phyloP scores from a whole-genome alignment of 495 filamentous ascomycete species.

The Aspergillus panamensis region DNA sequence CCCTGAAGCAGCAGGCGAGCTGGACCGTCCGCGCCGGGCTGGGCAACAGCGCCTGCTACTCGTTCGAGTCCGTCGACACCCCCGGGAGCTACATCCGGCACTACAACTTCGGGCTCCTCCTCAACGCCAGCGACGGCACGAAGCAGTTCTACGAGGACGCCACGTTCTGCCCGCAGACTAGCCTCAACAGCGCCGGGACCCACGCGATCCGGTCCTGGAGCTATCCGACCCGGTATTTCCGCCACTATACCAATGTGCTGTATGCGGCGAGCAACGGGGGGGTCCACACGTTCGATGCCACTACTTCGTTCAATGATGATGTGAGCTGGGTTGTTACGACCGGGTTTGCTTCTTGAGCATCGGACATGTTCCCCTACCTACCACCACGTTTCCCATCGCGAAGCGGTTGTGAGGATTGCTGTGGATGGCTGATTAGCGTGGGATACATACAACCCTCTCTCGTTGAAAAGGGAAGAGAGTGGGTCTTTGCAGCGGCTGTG shows the following conservation, averaged over 20 bases:
- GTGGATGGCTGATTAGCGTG: no score
- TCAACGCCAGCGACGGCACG: conserved; percentile 47
- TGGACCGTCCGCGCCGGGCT: conserved; percentile 54
- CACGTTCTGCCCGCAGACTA: conserved; percentile 51
- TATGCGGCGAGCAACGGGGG: conserved; percentile 54
- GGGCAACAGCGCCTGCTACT: conserved; percentile 49
- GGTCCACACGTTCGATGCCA: conserved; percentile 46
- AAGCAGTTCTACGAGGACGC: conserved; percentile 54
- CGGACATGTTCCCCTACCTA: no score
- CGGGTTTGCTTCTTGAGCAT: conserved; percentile 47
- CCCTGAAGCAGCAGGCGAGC: conserved; percentile 48
- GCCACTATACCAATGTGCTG: conserved; percentile 45
- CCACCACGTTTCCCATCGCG: no score
- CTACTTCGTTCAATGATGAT: conserved; percentile 47
- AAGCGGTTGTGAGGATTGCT: no score
- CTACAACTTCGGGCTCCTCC: conserved; percentile 42
- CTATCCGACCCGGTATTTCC: conserved; percentile 54
- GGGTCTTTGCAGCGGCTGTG: no score
- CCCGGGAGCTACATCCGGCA: conserved; percentile 54
- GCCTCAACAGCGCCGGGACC: conserved; percentile 42
- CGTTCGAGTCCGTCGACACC: conserved; percentile 55
- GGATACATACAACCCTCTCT: no score
- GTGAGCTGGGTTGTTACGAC: conserved; percentile 46
- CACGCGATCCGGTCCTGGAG: conserved; percentile 51
- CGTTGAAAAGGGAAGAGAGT: no score